Evolutionary conservation across 192 early-diverging fungal species (phyloP).

Genomic region (Lunasporangiospora selenospora): DNA sequence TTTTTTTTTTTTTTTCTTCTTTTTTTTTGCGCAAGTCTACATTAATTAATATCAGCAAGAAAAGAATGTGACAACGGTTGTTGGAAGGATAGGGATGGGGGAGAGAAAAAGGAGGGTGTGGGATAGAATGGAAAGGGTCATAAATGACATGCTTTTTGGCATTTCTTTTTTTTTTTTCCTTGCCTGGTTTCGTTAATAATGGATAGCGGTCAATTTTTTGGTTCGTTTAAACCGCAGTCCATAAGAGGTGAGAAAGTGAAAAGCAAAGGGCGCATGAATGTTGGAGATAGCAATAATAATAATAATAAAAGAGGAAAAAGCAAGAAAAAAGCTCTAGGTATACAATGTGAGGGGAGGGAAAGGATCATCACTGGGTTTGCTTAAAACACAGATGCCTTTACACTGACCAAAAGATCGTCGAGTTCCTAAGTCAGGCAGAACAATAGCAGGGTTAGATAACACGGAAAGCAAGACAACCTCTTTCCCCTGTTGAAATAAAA

Average conservation of each 20-base stretch:
- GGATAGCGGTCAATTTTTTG: neutral
- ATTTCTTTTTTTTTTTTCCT: no score
- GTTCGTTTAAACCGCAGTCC: no score
- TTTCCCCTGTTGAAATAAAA: neutral
- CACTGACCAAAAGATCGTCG: constrained; percentile 46
- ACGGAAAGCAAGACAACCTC: neutral
- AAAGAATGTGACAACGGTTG: no score
- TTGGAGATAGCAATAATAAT: neutral
- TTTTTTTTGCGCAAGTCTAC: no score
- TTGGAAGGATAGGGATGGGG: neutral
- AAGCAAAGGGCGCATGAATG: neutral
- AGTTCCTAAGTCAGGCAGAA: constrained; percentile 25
- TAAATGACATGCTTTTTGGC: no score
- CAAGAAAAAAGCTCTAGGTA: neutral
- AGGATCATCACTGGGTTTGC: neutral
- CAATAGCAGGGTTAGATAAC: neutral
- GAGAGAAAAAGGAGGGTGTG: neutral
- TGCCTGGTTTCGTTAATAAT: no score
- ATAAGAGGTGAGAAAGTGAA: neutral
- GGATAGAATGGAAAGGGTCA: neutral
- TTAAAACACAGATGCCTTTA: constrained; percentile 33
- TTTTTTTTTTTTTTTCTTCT: no score
- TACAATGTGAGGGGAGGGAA: constrained; percentile 4
- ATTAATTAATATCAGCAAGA: no score
- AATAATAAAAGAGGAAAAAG: neutral